Evolutionary conservation across 768 basidiomycete species (phyloP).

Genomic region (Termitomyces sp.): DNA sequence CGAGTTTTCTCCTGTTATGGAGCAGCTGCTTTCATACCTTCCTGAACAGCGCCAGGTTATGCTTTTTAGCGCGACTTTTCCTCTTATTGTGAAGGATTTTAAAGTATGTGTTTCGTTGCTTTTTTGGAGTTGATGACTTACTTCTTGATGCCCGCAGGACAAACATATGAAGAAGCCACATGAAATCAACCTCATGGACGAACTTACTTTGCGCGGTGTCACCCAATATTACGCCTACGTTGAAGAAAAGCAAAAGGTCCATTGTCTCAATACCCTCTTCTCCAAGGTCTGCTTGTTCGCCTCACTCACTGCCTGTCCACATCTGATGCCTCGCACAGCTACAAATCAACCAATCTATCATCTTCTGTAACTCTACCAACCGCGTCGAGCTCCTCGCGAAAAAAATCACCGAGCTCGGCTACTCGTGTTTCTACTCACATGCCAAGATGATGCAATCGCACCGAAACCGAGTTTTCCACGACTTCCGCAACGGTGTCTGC

Average conservation of each 20-base stretch:
- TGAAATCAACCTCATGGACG: slow-evolving; percentile 99
- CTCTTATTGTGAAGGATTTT: slow-evolving; percentile 98
- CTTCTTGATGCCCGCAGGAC: slow-evolving; percentile 48
- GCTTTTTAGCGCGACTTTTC: slow-evolving; percentile 99
- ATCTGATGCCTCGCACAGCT: slow-evolving; percentile 46
- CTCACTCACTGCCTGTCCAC: not conserved
- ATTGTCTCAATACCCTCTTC: slow-evolving; percentile 99
- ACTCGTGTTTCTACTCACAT: slow-evolving; percentile 99
- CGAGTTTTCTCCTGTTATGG: slow-evolving; percentile 98
- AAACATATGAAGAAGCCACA: slow-evolving; percentile 96
- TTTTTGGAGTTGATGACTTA: not conserved
- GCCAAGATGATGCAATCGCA: slow-evolving; percentile 99
- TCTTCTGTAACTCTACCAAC: slow-evolving; percentile 99
- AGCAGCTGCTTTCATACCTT: slow-evolving; percentile 85
- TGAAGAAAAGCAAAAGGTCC: slow-evolving; percentile 98
- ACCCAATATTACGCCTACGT: slow-evolving; percentile 99
- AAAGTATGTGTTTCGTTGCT: slow-evolving; percentile 50
- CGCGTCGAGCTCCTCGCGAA: slow-evolving; percentile 98
- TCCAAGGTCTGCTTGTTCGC: slow-evolving; percentile 76
- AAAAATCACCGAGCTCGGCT: slow-evolving; percentile 98
- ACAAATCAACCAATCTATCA: slow-evolving; percentile 99
- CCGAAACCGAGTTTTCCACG: slow-evolving; percentile 99
- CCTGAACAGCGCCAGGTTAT: slow-evolving; percentile 91
- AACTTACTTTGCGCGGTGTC: slow-evolving; percentile 96
- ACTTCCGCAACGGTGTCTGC: slow-evolving; percentile 98